These are phyloP conservation scores for Wickerhamomyces queroliae DNA, from an alignment of 805 yeast species.

Conservation along the genomic window DNA sequence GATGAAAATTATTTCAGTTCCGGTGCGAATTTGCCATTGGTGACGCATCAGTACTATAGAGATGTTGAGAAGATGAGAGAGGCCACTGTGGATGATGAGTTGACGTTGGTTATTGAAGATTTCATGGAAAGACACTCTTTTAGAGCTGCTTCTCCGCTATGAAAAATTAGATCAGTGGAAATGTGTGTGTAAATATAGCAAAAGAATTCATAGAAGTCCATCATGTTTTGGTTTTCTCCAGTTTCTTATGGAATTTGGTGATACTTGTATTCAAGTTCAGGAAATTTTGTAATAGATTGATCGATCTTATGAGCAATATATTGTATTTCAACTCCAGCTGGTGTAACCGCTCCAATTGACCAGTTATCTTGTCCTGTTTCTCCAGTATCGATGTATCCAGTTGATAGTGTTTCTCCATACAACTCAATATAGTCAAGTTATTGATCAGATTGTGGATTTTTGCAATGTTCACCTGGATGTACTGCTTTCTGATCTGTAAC, in stretches of 20 bases:
- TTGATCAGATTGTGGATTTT: not conserved
- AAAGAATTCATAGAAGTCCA: too few relatives aligned
- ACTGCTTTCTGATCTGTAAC: not conserved
- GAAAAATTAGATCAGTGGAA: too few relatives aligned
- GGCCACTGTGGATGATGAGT: too few relatives aligned
- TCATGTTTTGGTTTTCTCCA: not conserved
- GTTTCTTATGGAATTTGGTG: slow-evolving; percentile 2
- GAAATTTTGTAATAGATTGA: slow-evolving; percentile 18
- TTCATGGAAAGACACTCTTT: too few relatives aligned
- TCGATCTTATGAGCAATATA: slow-evolving; percentile 14
- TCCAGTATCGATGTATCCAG: not conserved
- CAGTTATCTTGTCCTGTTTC: not conserved
- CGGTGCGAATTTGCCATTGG: too few relatives aligned
- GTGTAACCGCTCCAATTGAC: slow-evolving; percentile 2
- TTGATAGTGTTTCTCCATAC: not conserved
- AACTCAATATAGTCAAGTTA: not conserved
- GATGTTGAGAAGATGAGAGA: too few relatives aligned
- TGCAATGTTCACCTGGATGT: not conserved
- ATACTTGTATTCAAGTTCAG: slow-evolving; percentile 16
- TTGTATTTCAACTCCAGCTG: slow-evolving; percentile 16
- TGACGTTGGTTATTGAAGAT: too few relatives aligned
- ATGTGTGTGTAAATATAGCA: too few relatives aligned
- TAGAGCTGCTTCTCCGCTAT: too few relatives aligned
- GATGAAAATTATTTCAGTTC: too few relatives aligned
- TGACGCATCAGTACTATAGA: too few relatives aligned